Conservation (phyloP, 2,329 filamentous ascomycete genomes). For the Epichloe typhina region DNA sequence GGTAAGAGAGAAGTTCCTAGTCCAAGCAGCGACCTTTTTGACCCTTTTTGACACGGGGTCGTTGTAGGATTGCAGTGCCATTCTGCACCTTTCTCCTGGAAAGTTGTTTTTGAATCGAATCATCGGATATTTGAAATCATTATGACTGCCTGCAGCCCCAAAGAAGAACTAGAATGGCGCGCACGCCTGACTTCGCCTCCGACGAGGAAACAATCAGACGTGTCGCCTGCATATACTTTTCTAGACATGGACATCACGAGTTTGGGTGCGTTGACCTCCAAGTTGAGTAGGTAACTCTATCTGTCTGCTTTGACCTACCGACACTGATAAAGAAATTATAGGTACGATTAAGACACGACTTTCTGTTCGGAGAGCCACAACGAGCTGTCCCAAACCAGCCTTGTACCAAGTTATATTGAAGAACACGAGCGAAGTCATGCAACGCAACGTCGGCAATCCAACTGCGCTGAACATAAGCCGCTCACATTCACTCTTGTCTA, state of each 20-base stretch:
- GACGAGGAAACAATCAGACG: conserved; percentile 33
- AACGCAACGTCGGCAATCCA: conserved; percentile 29
- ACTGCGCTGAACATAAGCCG: conserved; percentile 49
- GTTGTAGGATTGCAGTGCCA: conserved; percentile 69
- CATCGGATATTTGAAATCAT: conserved; percentile 73
- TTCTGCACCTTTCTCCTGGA: conserved; percentile 81
- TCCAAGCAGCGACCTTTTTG: background rate
- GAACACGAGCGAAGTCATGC: conserved; percentile 61
- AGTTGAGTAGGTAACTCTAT: conserved; percentile 37
- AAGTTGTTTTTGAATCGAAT: conserved; percentile 68
- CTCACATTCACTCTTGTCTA: conserved; percentile 67
- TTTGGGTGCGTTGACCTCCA: conserved; percentile 62
- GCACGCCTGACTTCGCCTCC: conserved; percentile 43
- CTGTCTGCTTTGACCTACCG: background rate
- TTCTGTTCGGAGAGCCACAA: conserved; percentile 68
- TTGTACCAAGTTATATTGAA: conserved; percentile 72
- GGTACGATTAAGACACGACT: conserved; percentile 52
- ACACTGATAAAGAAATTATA: conserved; percentile 14
- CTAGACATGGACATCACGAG: conserved; percentile 58
- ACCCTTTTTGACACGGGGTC: background rate
- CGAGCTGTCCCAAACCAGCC: conserved; percentile 54
- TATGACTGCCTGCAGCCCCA: conserved; percentile 70
- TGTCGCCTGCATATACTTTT: conserved; percentile 44
- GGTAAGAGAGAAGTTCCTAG: conserved; percentile 30
- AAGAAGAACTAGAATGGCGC: conserved; percentile 73